These are phyloP conservation scores for Purpureocillium lavendulum DNA, from an alignment of 2,329 filamentous ascomycete genomes.

Conservation along the genomic window DNA sequence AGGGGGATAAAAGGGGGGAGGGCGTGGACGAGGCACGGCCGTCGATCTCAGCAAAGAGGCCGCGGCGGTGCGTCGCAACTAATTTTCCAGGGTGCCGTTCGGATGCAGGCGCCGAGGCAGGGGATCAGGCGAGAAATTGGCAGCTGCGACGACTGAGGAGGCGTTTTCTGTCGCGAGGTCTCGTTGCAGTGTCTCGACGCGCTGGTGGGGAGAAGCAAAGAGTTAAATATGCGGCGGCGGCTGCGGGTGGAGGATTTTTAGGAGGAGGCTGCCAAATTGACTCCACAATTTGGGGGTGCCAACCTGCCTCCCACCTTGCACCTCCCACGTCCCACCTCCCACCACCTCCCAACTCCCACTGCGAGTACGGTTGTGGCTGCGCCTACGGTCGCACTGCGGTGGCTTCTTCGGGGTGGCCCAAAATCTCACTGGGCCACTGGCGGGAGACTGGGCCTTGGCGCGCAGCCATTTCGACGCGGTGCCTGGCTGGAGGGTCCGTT, in stretches of 20 bases:
- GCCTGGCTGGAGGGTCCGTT: too few species aligned
- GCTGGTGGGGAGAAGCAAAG: constrained; percentile 1
- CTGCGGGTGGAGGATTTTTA: background rate
- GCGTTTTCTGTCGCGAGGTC: background rate
- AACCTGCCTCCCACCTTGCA: too few species aligned
- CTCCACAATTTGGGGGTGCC: background rate
- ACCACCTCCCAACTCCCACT: too few species aligned
- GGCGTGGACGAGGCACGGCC: background rate
- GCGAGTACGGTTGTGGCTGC: too few species aligned
- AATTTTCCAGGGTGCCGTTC: too few species aligned
- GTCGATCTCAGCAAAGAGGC: constrained; percentile 1
- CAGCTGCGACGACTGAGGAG: background rate
- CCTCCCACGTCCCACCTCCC: too few species aligned
- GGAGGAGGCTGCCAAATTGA: background rate
- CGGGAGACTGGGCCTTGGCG: too few species aligned
- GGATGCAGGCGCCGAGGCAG: background rate
- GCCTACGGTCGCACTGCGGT: too few species aligned
- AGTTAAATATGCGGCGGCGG: background rate
- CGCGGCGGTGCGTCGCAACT: background rate
- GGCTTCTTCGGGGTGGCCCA: too few species aligned
- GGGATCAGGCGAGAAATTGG: background rate
- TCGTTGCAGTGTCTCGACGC: background rate
- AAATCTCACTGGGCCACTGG: too few species aligned
- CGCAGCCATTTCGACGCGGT: too few species aligned
- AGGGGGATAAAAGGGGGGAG: background rate